phyloP scores from a whole-genome alignment of 2,329 filamentous ascomycete species.

The Hypoxylon sp. region DNA sequence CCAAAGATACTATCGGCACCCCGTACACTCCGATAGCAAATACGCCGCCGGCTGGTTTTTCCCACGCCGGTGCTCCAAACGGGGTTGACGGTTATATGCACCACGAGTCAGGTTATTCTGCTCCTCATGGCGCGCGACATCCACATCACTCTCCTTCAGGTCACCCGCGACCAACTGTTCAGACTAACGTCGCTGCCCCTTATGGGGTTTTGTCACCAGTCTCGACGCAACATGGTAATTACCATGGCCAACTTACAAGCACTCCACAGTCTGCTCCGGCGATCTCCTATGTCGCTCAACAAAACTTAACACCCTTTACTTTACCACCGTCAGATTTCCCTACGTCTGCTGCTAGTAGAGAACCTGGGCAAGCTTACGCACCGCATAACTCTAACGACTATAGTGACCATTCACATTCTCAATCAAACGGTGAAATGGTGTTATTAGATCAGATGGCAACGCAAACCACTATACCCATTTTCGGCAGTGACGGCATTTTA shows the following conservation, averaged over 20 bases:
- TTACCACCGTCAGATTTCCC: conserved; percentile 74
- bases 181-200: conserved; percentile 62
- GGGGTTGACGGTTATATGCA: conserved; percentile 63
- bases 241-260: conserved; percentile 63
- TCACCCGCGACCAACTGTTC: conserved; percentile 63
- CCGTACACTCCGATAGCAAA: conserved; percentile 65
- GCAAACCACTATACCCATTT: conserved; percentile 84
- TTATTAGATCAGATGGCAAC: conserved; percentile 74
- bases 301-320: conserved; percentile 74
- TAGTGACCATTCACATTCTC: conserved; percentile 60
- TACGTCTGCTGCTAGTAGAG: conserved; percentile 58
- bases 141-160: conserved; percentile 61
- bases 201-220: conserved; percentile 70
- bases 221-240: conserved; percentile 63
- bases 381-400: conserved; percentile 62
- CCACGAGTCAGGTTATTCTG: conserved; percentile 58
- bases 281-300: conserved; percentile 69
- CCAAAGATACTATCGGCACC: conserved; percentile 61
- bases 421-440: conserved; percentile 69
- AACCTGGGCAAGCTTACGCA: conserved; percentile 58
- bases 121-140: conserved; percentile 53
- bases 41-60: conserved; percentile 59
- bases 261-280: conserved; percentile 62
- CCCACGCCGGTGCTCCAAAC: conserved; percentile 55
- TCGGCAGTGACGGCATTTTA: conserved; percentile 82